phyloP scores from a whole-genome alignment of 2,329 filamentous ascomycete species.

The Aspergillus fumigatus region DNA sequence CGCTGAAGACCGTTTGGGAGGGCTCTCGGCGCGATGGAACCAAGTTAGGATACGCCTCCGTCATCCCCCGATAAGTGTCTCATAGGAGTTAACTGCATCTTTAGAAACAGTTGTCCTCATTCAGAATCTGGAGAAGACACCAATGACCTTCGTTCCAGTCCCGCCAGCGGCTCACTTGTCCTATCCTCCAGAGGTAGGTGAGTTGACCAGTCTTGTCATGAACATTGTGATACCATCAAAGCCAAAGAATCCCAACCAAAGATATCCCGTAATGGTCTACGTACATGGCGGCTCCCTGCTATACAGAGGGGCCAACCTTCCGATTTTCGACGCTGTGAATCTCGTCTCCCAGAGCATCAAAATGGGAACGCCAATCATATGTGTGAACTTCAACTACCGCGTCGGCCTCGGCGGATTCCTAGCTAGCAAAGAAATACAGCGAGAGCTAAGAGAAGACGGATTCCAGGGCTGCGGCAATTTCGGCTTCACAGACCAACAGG shows the following conservation, averaged over 20 bases:
- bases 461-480: conserved; percentile 33
- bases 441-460: conserved; percentile 17
- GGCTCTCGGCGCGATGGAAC: conserved; percentile 19
- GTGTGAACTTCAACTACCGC: conserved; percentile 25
- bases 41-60: conserved; percentile 14
- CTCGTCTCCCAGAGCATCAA: conserved; percentile 19
- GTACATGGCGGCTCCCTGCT: conserved; percentile 24
- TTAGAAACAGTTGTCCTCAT: conserved; percentile 19
- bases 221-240: conserved; percentile 20
- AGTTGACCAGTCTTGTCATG: conserved; percentile 20
- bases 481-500: conserved; percentile 33
- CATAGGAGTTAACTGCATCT: neutral
- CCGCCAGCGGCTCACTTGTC: conserved; percentile 16
- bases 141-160: conserved; percentile 20
- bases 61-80: neutral
- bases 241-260: neutral
- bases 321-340: conserved; percentile 23
- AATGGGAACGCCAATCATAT: conserved; percentile 16
- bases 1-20: conserved; percentile 15
- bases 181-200: conserved; percentile 8
- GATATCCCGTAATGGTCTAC: conserved; percentile 21
- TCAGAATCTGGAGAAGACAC: conserved; percentile 18
- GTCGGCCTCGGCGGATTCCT: conserved; percentile 24
- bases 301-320: conserved; percentile 22
- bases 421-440: conserved; percentile 9